phyloP scores from a whole-genome alignment of 305 asterid genomes.

The Fraxinus baroniana region DNA sequence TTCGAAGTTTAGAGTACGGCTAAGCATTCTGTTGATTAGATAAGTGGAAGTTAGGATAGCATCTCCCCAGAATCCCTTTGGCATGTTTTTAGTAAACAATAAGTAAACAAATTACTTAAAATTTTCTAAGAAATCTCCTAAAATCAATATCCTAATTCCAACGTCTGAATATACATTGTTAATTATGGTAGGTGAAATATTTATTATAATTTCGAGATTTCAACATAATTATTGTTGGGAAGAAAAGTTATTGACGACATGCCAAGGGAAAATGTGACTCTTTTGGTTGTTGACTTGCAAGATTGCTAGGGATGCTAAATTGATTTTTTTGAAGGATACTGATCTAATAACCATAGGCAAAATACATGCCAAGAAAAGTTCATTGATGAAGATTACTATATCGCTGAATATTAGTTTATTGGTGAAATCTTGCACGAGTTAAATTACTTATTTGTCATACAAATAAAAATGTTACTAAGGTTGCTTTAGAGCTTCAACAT shows the following conservation, averaged over 20 bases:
- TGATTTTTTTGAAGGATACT: background rate
- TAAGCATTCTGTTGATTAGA: no score
- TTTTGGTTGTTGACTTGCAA: background rate
- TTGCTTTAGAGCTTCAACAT: background rate
- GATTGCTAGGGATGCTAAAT: background rate
- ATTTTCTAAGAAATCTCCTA: background rate
- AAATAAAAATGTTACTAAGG: background rate
- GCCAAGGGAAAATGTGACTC: background rate
- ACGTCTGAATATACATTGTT: background rate
- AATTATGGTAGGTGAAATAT: background rate
- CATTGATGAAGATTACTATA: background rate
- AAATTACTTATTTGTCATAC: background rate
- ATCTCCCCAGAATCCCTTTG: no score
- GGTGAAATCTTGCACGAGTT: background rate
- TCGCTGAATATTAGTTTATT: background rate
- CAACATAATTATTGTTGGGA: background rate
- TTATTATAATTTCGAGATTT: background rate
- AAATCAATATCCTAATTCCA: background rate
- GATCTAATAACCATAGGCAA: background rate
- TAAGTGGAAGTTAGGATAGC: no score
- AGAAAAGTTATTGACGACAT: background rate
- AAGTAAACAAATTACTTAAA: background rate
- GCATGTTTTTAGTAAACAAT: no score
- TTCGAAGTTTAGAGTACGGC: no score
- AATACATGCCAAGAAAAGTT: background rate